Conservation (phyloP, 768 basidiomycete genomes). For the Termitomyces sp. region DNA sequence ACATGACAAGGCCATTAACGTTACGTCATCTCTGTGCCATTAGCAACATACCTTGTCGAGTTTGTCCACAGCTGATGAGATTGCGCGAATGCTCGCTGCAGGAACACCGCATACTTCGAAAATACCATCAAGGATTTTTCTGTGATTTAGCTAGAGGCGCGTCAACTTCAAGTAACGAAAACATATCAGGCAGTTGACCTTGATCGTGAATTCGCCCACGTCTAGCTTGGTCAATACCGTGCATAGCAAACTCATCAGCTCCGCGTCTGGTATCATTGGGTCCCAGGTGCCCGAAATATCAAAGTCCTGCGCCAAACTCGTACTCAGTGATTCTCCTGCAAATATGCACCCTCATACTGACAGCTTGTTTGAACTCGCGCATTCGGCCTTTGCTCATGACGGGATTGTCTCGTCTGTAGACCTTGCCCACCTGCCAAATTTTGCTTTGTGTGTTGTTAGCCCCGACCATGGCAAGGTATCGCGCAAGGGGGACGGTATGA, state of each 20-base stretch:
- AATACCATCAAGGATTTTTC: constrained; percentile 95
- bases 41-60: constrained; percentile 78
- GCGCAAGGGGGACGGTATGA: constrained; percentile 93
- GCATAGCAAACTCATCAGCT: constrained; percentile 76
- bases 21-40: not conserved
- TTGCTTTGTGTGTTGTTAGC: constrained; percentile 70
- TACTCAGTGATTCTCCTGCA: not conserved
- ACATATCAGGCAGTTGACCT: constrained; percentile 38
- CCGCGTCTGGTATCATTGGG: constrained; percentile 96
- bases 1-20: not conserved
- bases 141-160: constrained; percentile 73
- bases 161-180: not conserved
- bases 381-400: constrained; percentile 98
- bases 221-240: constrained; percentile 79
- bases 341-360: constrained; percentile 27
- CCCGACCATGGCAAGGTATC: constrained; percentile 95
- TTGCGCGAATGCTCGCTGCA: constrained; percentile 79
- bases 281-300: constrained; percentile 93
- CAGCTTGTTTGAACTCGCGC: constrained; percentile 98
- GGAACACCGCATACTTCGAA: constrained; percentile 97
- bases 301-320: constrained; percentile 60
- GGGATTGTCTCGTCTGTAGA: constrained; percentile 93
- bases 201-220: constrained; percentile 92
- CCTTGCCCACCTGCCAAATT: constrained; percentile 98
- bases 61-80: constrained; percentile 97